Evolutionary conservation across 352 stramenopile species (phyloP), one percentile per base, ranked within the genome.

Genomic region (Pythium rhizo-oryzae): DNA sequence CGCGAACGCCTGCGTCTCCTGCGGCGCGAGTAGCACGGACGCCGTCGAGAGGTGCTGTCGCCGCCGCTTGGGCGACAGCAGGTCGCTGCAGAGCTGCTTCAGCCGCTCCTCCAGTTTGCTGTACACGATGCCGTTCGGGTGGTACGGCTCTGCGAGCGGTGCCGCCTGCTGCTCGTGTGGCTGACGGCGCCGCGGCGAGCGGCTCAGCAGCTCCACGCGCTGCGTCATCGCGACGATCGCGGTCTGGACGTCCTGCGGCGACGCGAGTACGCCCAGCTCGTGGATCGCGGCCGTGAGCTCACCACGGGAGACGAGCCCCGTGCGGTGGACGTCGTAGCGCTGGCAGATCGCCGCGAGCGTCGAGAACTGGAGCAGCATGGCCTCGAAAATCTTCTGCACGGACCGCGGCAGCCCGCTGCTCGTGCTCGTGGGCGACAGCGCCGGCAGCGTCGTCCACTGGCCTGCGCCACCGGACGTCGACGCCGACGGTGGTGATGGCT

Each of bases 311-410:
- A 92, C 44, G n/a, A 69, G 67, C 0, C 81, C 78, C 12, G 69
- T 85, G n/a, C 77, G 76, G 2, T 78, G 66, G 1, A 61, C 33
- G 64, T 90, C 84, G 35, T 71, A 79, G 15, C 74, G 72, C 56
- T 88, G 60, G 46, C 80, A 92, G 30, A 87, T 83, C 19, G 73
- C 50, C n/a, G 81, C 39, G 4, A 92, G 58, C 13, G 64, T 64
- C 5, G 79, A 69, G 8, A 85, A 62, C 11, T 89, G 70, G 1
- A 78, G 50, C 12, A 91, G 59, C 82, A 93, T 89, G 43, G 73
- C 80, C 47, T 93, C 84, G 12, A 91, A 70, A 35, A 91, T 77
- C 58, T 93, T 93, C 55, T 93, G 84, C 5, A 89, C 84, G 1
- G 84, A 87, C 0, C 84, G 82, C 30, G 79, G 19, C 11, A 65